Conservation (phyloP, 2,329 filamentous ascomycete genomes). For the Colletotrichum liaoningense region DNA sequence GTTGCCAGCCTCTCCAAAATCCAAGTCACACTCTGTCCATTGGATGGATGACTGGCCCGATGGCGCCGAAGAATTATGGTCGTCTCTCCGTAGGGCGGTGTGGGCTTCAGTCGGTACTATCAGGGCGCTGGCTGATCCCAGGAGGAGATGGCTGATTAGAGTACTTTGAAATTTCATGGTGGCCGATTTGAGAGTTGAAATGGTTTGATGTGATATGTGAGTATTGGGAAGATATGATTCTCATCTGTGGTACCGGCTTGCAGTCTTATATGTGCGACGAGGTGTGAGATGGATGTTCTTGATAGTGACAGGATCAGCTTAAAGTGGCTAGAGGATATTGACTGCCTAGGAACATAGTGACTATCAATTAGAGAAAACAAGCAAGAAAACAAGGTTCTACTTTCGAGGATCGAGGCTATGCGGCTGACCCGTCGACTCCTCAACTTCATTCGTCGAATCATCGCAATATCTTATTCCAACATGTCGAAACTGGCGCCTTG, state of each 20-base stretch:
- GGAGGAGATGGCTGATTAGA: neutral
- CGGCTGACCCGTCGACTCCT: neutral
- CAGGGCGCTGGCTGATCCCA: neutral
- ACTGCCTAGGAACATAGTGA: neutral
- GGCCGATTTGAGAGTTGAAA: neutral
- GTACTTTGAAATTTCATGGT: neutral
- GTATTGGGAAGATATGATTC: neutral
- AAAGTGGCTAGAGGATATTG: neutral
- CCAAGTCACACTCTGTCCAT: neutral
- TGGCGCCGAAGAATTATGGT: neutral
- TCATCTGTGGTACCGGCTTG: neutral
- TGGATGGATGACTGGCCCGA: neutral
- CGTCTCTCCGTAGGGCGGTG: neutral
- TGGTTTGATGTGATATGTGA: neutral
- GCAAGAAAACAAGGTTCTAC: neutral
- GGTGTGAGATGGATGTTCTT: neutral
- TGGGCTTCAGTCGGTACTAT: neutral
- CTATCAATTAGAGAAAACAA: neutral
- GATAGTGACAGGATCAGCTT: neutral
- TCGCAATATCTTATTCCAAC: neutral
- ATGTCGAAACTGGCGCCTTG: neutral
- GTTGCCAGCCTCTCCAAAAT: neutral
- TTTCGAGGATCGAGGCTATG: neutral
- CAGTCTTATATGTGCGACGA: neutral
- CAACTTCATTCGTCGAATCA: neutral